Percentiles rank a stretch among this genome's conserved stretches.
Evolutionary conservation across 768 basidiomycete species (phyloP).

Genomic region (Xerocomellus amylosporus): DNA sequence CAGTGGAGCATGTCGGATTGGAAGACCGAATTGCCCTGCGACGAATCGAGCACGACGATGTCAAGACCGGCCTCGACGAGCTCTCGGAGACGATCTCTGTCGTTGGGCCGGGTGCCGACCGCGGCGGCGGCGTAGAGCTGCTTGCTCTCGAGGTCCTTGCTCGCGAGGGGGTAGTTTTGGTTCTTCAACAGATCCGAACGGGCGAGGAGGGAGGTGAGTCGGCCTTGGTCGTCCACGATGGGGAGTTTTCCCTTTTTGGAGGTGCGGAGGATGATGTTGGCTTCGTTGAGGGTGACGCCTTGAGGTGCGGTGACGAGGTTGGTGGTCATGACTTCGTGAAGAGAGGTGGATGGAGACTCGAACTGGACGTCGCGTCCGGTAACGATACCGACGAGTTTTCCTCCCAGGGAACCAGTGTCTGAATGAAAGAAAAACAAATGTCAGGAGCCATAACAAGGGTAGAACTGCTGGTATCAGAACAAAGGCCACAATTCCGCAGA

Average conservation of each 20-base stretch:
- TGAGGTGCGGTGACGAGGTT: slow-evolving; percentile 80
- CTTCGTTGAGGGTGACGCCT: slow-evolving; percentile 87
- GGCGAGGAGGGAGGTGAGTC: slow-evolving; percentile 81
- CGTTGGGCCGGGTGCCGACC: slow-evolving; percentile 87
- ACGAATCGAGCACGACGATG: slow-evolving; percentile 92
- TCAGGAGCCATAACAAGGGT: slow-evolving; percentile 19
- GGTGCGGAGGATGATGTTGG: slow-evolving; percentile 91
- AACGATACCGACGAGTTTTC: slow-evolving; percentile 94
- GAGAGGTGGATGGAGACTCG: slow-evolving; percentile 59
- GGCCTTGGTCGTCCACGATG: slow-evolving; percentile 63
- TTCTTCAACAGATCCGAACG: slow-evolving; percentile 98
- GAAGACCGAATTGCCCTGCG: slow-evolving; percentile 92
- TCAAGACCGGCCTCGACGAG: slow-evolving; percentile 95
- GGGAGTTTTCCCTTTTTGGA: slow-evolving; percentile 99
- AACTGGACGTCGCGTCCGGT: slow-evolving; percentile 97
- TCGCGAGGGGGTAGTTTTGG: slow-evolving; percentile 92
- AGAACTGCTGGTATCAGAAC: slow-evolving; percentile 14
- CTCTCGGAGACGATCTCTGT: slow-evolving; percentile 77
- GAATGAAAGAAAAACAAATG: slow-evolving; percentile 11
- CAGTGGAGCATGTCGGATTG: slow-evolving; percentile 93
- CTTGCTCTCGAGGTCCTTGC: slow-evolving; percentile 86
- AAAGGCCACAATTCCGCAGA: slow-evolving; percentile 52
- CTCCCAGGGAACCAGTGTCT: slow-evolving; percentile 87
- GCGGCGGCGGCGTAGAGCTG: slow-evolving; percentile 97
- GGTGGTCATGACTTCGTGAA: slow-evolving; percentile 87